Evolutionary conservation across 2,329 filamentous ascomycete genomes (phyloP).

Genomic region (Aspergillus caelatus): DNA sequence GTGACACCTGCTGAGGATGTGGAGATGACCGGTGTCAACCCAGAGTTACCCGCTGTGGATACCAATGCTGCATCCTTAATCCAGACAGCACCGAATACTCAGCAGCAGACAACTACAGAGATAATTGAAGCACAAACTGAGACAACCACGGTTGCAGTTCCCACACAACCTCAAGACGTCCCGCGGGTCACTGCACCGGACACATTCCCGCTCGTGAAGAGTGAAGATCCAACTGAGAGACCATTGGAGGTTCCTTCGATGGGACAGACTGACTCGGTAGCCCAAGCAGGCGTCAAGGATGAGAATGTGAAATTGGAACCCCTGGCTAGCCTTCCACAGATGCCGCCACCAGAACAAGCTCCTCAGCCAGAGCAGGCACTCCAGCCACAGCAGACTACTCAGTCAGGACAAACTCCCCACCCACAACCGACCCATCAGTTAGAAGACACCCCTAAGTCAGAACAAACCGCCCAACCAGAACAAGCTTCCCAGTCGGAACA

Average conservation of each 20-base stretch:
- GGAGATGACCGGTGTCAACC: constrained; percentile 20
- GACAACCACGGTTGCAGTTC: neutral
- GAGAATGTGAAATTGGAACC: neutral
- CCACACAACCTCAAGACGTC: constrained; percentile 9
- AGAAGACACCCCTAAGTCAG: neutral
- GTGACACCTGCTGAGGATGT: constrained; percentile 16
- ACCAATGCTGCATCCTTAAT: constrained; percentile 3
- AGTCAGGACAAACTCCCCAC: neutral
- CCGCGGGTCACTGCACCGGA: neutral
- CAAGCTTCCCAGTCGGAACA: neutral
- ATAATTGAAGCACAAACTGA: constrained; percentile 4
- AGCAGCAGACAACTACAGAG: constrained; percentile 6
- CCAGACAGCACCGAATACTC: constrained; percentile 5
- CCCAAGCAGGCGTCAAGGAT: neutral
- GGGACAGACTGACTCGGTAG: neutral
- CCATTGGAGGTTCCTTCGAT: neutral
- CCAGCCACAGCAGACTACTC: neutral
- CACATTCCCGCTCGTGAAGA: constrained; percentile 4
- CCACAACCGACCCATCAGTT: neutral
- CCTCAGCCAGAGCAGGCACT: neutral
- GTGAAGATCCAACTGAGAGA: constrained; percentile 19
- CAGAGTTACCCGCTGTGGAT: constrained; percentile 5
- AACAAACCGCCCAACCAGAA: neutral
- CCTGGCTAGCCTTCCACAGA: neutral
- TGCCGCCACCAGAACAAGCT: neutral